A percentile compares a stretch with the other conserved stretches of the same genome.
Evolutionary conservation across 73 alveolate genomes (phyloP).

Genomic region (Uronychia setigera): DNA sequence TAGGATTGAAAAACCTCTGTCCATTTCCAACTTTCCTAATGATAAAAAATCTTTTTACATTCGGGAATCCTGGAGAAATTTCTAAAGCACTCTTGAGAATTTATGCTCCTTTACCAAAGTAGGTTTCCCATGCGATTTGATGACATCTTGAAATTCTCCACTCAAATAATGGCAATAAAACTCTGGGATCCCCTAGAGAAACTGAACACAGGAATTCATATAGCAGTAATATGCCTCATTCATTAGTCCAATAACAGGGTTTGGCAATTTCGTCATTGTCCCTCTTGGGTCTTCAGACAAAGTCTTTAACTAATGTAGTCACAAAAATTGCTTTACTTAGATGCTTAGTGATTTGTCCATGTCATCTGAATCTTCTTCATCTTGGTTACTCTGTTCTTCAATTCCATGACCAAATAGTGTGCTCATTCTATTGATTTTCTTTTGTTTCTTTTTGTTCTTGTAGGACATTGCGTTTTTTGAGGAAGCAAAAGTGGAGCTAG

Average conservation of each 20-base stretch:
- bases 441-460: neutral
- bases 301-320: too few relatives aligned
- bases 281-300: too few relatives aligned
- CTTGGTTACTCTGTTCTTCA: neutral
- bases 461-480: neutral
- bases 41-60: too few relatives aligned
- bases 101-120: conserved; percentile 14
- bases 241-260: conserved; percentile 36
- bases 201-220: conserved; percentile 18
- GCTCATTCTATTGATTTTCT: neutral
- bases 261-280: too few relatives aligned
- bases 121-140: conserved; percentile 8
- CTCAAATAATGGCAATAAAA: conserved; percentile 19
- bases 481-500: neutral
- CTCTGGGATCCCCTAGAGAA: conserved; percentile 18
- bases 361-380: neutral
- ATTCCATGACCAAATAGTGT: neutral
- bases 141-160: conserved; percentile 6
- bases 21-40: conserved; percentile 22
- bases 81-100: neutral
- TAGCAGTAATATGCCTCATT: conserved; percentile 35
- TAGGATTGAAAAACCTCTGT: conserved; percentile 16
- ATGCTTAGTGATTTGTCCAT: too few relatives aligned
- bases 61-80: too few relatives aligned
- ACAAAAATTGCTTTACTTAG: too few relatives aligned